Evolutionary conservation across 139 green algal species (phyloP).

Genomic region (Diplosphaera chodatii): DNA sequence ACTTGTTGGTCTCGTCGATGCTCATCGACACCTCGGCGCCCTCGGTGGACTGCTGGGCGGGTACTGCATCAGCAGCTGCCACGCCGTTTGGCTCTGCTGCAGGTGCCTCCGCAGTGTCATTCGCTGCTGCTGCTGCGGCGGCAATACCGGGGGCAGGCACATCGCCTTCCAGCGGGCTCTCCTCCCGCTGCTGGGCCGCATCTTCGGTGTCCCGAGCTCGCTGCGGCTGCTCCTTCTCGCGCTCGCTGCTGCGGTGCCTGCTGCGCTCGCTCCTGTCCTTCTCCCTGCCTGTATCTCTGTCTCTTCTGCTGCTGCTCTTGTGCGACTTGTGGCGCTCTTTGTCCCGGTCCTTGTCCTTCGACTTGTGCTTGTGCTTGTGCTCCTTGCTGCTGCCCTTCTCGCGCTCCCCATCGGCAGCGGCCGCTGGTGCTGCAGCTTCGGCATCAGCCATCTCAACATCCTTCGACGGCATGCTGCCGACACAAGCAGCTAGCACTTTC

Average conservation of each 20-base stretch:
- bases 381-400: constrained; percentile 7
- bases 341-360: constrained; percentile 3
- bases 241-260: background rate
- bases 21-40: constrained; percentile 51
- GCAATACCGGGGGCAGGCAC: background rate
- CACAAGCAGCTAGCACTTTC: too few relatives aligned
- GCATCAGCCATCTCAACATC: background rate
- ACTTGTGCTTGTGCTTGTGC: constrained; percentile 15
- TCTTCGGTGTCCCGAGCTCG: background rate
- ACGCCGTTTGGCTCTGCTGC: background rate
- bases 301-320: constrained; percentile 6
- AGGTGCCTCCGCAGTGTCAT: background rate
- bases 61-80: constrained; percentile 1
- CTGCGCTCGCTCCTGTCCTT: background rate
- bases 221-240: background rate
- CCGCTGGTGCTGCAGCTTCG: background rate
- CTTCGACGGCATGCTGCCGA: background rate
- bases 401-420: background rate
- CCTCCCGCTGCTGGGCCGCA: background rate
- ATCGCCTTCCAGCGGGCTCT: background rate
- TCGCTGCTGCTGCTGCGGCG: background rate
- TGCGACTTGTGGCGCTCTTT: constrained; percentile 2
- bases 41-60: constrained; percentile 15
- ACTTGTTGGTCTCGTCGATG: constrained; percentile 82
- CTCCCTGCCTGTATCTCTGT: background rate